Conservation (phyloP, 1,284 basidiomycete species). For the Grifola frondosa region DNA sequence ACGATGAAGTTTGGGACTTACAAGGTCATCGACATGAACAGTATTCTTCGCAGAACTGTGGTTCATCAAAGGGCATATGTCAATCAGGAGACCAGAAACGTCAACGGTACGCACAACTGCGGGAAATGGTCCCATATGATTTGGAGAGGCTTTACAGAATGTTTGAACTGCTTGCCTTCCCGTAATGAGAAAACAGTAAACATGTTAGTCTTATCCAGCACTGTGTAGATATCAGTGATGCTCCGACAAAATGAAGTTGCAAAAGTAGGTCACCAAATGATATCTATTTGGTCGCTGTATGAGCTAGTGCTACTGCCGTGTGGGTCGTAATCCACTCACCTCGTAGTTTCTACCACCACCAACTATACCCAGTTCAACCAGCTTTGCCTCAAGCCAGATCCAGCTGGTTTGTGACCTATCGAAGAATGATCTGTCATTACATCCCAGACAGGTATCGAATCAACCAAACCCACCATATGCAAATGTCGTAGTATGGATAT, state of each 20-base stretch:
- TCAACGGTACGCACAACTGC: slow-evolving; percentile 55
- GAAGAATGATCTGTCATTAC: slow-evolving; percentile 1
- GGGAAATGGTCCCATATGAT: slow-evolving; percentile 88
- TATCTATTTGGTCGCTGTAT: slow-evolving; percentile 43
- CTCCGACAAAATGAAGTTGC: too few species aligned
- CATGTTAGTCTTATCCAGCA: slow-evolving; percentile 86
- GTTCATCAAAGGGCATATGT: background rate
- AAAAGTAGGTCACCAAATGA: slow-evolving; percentile 56
- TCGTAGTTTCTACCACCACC: slow-evolving; percentile 69
- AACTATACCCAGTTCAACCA: slow-evolving; percentile 86
- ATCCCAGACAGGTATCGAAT: background rate
- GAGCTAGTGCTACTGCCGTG: background rate
- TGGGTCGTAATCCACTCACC: slow-evolving; percentile 37
- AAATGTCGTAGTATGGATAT: slow-evolving; percentile 84
- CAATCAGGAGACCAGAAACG: background rate
- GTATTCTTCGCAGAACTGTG: slow-evolving; percentile 72
- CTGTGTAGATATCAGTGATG: slow-evolving; percentile 33
- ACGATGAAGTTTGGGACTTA: slow-evolving; percentile 28
- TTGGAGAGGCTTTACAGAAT: slow-evolving; percentile 81
- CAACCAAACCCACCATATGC: slow-evolving; percentile 60
- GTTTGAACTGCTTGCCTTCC: slow-evolving; percentile 74
- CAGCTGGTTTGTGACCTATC: slow-evolving; percentile 81
- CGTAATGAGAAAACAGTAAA: slow-evolving; percentile 81
- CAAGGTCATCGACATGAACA: slow-evolving; percentile 86
- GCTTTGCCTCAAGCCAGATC: slow-evolving; percentile 91